phyloP scores from a whole-genome alignment of 2,329 filamentous ascomycete genomes.

The Paraconiothyrium brasiliense region DNA sequence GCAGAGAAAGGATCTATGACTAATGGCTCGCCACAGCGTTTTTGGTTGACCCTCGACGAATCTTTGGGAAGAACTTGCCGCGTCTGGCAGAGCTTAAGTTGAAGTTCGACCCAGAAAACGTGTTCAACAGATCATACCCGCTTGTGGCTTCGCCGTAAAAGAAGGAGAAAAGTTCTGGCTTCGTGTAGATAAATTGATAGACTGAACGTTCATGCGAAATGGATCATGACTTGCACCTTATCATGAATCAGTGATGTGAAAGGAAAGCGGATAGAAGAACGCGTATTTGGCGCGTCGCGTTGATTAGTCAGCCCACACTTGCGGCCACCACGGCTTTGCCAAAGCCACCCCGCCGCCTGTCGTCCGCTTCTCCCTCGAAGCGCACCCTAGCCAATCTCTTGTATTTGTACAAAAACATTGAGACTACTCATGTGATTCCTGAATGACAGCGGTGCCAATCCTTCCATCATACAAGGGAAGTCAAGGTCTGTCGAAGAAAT shows the following conservation, averaged over 20 bases:
- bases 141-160: slow-evolving; percentile 1
- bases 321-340: too few relatives aligned
- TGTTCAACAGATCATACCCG: slow-evolving; percentile 20
- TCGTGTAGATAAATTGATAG: background rate
- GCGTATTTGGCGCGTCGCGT: background rate
- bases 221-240: background rate
- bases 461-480: too few relatives aligned
- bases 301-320: background rate
- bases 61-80: slow-evolving; percentile 23
- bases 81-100: slow-evolving; percentile 22
- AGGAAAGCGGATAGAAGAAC: background rate
- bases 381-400: too few relatives aligned
- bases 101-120: slow-evolving; percentile 24
- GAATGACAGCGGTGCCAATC: too few relatives aligned
- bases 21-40: slow-evolving; percentile 6
- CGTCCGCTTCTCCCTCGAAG: too few relatives aligned
- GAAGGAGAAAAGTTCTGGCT: background rate
- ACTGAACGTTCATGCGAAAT: slow-evolving; percentile 1
- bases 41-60: slow-evolving; percentile 6
- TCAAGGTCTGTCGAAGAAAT: too few relatives aligned
- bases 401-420: too few relatives aligned
- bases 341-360: too few relatives aligned
- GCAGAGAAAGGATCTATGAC: background rate
- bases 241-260: background rate
- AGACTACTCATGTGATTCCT: too few relatives aligned